Evolutionary conservation across 768 basidiomycete genomes (phyloP).

Genomic region (Boletus vinaceobasis): DNA sequence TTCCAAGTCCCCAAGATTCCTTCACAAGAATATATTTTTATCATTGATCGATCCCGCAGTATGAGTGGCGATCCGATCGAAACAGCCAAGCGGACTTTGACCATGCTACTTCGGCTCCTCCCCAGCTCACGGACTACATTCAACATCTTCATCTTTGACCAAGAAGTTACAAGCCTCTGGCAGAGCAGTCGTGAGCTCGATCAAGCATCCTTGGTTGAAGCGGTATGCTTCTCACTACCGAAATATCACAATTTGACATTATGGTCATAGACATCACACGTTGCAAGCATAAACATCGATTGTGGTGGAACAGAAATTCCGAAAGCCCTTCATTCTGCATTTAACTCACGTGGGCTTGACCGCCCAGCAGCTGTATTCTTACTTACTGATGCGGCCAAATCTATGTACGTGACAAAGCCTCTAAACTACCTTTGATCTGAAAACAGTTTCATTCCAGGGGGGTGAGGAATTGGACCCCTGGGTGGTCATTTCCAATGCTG

Average conservation of each 20-base stretch:
- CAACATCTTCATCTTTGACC: constrained; percentile 59
- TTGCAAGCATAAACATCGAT: constrained; percentile 40
- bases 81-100: constrained; percentile 46
- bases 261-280: constrained; percentile 35
- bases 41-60: constrained; percentile 57
- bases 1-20: constrained; percentile 40
- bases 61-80: constrained; percentile 44
- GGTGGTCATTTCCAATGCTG: constrained; percentile 27
- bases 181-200: constrained; percentile 31
- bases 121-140: constrained; percentile 42
- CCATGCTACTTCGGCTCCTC: constrained; percentile 47
- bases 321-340: constrained; percentile 38
- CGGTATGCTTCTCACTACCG: constrained; percentile 29
- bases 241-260: constrained; percentile 5
- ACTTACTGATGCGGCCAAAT: constrained; percentile 59
- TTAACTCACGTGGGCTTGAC: constrained; percentile 31
- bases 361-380: constrained; percentile 51
- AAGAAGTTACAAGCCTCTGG: constrained; percentile 33
- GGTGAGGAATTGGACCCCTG: constrained; percentile 18
- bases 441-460: neutral
- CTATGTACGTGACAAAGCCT: constrained; percentile 5
- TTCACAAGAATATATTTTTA: constrained; percentile 56
- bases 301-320: constrained; percentile 52
- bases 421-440: neutral
- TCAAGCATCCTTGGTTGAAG: constrained; percentile 29